Percentiles rank a stretch among this genome's conserved stretches.
phyloP scores from a whole-genome alignment of 2,329 filamentous ascomycete species.

The Coleophoma cylindrospora region DNA sequence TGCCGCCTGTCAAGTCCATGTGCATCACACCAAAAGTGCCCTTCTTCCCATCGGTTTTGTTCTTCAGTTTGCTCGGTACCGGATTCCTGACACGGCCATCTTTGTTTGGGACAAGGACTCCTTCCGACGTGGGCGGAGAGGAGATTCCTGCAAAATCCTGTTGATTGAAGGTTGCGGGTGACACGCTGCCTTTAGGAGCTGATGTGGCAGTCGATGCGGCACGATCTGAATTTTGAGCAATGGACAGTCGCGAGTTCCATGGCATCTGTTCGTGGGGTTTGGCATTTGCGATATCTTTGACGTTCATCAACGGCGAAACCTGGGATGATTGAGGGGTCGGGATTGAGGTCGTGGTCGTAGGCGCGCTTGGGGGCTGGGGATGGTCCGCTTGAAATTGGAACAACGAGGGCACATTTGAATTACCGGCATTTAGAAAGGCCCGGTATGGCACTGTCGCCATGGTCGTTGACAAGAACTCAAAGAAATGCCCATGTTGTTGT shows the following conservation, averaged over 20 bases:
- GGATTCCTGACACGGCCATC: conserved; percentile 51
- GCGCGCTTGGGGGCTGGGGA: conserved; percentile 15
- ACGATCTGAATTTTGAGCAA: background rate
- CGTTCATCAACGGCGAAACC: background rate
- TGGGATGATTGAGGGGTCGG: conserved; percentile 5
- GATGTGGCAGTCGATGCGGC: too few species aligned
- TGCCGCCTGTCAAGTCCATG: conserved; percentile 39
- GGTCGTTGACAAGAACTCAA: conserved; percentile 8
- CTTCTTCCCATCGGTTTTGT: conserved; percentile 48
- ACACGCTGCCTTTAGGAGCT: too few species aligned
- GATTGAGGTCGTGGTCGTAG: conserved; percentile 10
- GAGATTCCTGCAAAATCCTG: conserved; percentile 51
- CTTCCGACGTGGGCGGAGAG: conserved; percentile 19
- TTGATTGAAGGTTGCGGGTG: conserved; percentile 33
- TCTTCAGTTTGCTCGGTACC: conserved; percentile 57
- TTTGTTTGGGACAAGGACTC: conserved; percentile 29
- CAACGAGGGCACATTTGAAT: conserved; percentile 10
- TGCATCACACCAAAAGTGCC: conserved; percentile 62
- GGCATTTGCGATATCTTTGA: background rate
- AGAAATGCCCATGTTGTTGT: conserved; percentile 18
- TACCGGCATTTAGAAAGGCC: conserved; percentile 13
- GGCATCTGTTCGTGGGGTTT: conserved; percentile 9
- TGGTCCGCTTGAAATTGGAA: conserved; percentile 15
- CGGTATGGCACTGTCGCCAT: conserved; percentile 20
- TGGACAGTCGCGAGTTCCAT: background rate